Percentiles rank a stretch among this genome's conserved stretches.
These are phyloP conservation scores for Dimargaris cristalligena DNA, from an alignment of 192 early-diverging fungal species.

Conservation along the genomic window DNA sequence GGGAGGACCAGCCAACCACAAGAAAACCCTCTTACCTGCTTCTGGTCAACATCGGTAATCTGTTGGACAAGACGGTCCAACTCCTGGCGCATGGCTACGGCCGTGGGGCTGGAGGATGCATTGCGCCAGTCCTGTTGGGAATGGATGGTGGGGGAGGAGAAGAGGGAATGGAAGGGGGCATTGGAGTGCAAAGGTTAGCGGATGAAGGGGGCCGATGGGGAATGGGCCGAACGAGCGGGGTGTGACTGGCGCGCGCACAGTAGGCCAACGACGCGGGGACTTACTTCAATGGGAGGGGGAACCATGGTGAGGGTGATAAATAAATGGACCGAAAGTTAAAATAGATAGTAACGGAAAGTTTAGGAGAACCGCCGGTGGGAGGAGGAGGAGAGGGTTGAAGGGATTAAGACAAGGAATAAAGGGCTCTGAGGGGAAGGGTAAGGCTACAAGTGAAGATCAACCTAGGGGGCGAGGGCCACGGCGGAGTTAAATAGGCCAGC, in stretches of 20 bases:
- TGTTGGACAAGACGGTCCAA: not conserved
- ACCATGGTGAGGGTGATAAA: conserved; percentile 8
- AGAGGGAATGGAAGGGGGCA: not conserved
- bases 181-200: not conserved
- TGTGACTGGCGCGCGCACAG: not conserved
- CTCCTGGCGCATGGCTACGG: conserved; percentile 8
- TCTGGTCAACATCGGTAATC: too few species aligned
- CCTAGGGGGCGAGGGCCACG: too few species aligned
- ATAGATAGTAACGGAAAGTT: not conserved
- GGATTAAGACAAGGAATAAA: too few species aligned
- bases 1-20: too few species aligned
- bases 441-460: too few species aligned
- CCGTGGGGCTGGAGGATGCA: conserved; percentile 1
- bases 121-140: conserved; percentile 1
- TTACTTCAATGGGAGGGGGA: conserved; percentile 4
- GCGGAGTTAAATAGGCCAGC: too few species aligned
- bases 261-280: not conserved
- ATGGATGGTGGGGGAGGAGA: not conserved
- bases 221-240: not conserved
- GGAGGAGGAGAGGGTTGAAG: too few species aligned
- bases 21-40: conserved; percentile 6
- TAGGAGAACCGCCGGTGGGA: not conserved
- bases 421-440: too few species aligned
- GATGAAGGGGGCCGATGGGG: not conserved
- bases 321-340: not conserved